Conservation (phyloP, 164 flowering plant species). For the Vitis rotundifolia region DNA sequence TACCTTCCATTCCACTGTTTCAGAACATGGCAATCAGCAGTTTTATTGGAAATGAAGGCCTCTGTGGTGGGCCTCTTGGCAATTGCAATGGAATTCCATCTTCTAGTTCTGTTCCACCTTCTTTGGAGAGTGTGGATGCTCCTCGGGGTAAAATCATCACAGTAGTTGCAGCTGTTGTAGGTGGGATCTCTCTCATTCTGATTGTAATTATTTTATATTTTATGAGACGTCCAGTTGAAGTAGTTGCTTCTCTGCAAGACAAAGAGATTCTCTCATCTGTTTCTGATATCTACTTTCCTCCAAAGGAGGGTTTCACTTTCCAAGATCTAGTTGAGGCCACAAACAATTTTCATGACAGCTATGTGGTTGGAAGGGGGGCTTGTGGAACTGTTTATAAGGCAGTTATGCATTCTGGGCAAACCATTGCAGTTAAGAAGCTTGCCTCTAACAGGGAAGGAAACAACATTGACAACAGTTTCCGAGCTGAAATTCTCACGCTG, state of each 20-base stretch:
- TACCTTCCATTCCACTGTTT: constrained; percentile 64
- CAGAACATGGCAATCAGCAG: constrained; percentile 61
- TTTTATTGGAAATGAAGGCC: constrained; percentile 75
- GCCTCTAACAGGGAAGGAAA: constrained; percentile 82
- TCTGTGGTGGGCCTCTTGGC: constrained; percentile 78
- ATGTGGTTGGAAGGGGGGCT: constrained; percentile 85
- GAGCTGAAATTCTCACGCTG: constrained; percentile 81
- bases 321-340: constrained; percentile 88
- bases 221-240: constrained; percentile 60
- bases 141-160: constrained; percentile 61
- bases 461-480: constrained; percentile 79
- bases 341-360: constrained; percentile 67
- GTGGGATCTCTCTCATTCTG: constrained; percentile 78
- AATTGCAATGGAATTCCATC: constrained; percentile 44
- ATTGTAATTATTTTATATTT: constrained; percentile 58
- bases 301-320: constrained; percentile 83
- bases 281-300: constrained; percentile 77
- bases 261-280: constrained; percentile 38
- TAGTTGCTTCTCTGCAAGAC: constrained; percentile 39
- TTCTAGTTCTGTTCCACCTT: constrained; percentile 23
- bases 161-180: constrained; percentile 55
- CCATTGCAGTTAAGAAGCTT: constrained; percentile 79
- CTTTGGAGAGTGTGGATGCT: constrained; percentile 22
- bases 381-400: constrained; percentile 97
- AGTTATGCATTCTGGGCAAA: constrained; percentile 59